Conservation (phyloP, 495 filamentous ascomycete species). For the Aspergillus ellipticus region DNA sequence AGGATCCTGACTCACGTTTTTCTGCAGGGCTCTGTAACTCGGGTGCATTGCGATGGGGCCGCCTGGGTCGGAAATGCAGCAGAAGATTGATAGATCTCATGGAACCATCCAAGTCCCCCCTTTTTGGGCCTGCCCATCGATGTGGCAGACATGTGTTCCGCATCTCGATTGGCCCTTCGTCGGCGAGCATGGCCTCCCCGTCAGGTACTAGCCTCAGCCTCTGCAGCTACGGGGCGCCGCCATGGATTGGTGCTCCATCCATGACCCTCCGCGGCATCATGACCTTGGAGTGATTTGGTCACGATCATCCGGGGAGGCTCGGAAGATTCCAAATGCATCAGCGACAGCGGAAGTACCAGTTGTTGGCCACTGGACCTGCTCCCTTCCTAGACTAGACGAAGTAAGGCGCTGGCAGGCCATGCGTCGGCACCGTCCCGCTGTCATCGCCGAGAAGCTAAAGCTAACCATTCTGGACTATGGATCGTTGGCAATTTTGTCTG, state of each 20-base stretch:
- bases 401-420: neutral
- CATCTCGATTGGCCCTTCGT: neutral
- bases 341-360: neutral
- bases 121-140: neutral
- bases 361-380: neutral
- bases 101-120: neutral
- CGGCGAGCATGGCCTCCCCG: neutral
- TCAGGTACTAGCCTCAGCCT: neutral
- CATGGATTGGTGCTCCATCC: neutral
- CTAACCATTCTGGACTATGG: neutral
- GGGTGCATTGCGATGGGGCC: neutral
- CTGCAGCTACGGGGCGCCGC: neutral
- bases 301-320: slow-evolving; percentile 1
- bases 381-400: neutral
- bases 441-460: slow-evolving; percentile 1
- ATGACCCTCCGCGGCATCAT: neutral
- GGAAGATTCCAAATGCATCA: slow-evolving; percentile 3
- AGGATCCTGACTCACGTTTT: slow-evolving; percentile 16
- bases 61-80: slow-evolving; percentile 6
- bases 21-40: slow-evolving; percentile 3
- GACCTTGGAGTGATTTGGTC: neutral
- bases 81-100: slow-evolving; percentile 17
- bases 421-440: slow-evolving; percentile 2
- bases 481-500: neutral
- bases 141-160: neutral